A percentile compares a stretch with the other conserved stretches of the same genome.
Conservation (phyloP, 2,329 filamentous ascomycete genomes). For the Clonostachys rhizophaga region DNA sequence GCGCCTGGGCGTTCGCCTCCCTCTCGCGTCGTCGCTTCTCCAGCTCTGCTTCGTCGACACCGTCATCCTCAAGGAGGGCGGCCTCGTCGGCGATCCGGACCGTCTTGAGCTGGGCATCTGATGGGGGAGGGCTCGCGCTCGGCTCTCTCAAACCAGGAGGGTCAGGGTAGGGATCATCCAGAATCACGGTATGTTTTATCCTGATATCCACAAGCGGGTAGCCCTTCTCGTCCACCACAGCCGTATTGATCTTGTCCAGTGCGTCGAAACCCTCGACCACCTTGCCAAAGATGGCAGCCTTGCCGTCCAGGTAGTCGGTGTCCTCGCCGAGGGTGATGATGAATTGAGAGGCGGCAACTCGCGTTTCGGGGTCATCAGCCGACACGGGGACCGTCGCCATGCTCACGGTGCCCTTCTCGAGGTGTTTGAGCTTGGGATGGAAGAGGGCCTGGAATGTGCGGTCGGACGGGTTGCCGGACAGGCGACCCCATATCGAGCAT, state of each 20-base stretch:
- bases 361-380: slow-evolving; percentile 75
- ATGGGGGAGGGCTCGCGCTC: slow-evolving; percentile 73
- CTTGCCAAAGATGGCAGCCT: slow-evolving; percentile 91
- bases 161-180: slow-evolving; percentile 90
- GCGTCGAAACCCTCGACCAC: slow-evolving; percentile 95
- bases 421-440: slow-evolving; percentile 81
- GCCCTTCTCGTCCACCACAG: slow-evolving; percentile 82
- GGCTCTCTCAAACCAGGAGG: slow-evolving; percentile 73
- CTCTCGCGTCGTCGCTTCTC: slow-evolving; percentile 80
- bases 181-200: slow-evolving; percentile 84
- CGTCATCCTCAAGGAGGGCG: slow-evolving; percentile 68
- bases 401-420: slow-evolving; percentile 86
- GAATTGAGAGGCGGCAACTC: slow-evolving; percentile 87
- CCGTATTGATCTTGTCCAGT: slow-evolving; percentile 86
- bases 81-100: slow-evolving; percentile 90
- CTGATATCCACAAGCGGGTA: slow-evolving; percentile 91
- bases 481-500: slow-evolving; percentile 83
- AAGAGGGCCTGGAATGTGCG: slow-evolving; percentile 82
- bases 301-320: slow-evolving; percentile 85
- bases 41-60: slow-evolving; percentile 68
- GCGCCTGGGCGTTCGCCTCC: slow-evolving; percentile 87
- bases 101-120: slow-evolving; percentile 81
- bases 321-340: slow-evolving; percentile 87
- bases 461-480: slow-evolving; percentile 62
- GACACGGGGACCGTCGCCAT: slow-evolving; percentile 87